Conservation (phyloP, 2,329 filamentous ascomycete species). For the Fusarium subtropicale region DNA sequence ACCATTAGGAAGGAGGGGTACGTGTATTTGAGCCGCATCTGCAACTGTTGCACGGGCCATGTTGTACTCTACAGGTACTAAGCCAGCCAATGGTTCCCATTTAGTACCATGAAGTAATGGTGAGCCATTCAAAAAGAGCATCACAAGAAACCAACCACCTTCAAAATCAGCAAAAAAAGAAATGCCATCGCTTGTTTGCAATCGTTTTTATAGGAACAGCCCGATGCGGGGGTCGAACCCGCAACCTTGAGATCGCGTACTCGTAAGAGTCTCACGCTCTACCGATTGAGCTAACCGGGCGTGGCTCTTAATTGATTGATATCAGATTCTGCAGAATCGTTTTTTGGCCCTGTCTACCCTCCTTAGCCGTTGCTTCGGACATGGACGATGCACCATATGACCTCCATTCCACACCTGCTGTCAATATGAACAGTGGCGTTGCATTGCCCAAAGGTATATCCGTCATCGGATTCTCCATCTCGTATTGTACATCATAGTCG, state of each 20-base stretch:
- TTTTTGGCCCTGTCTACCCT: background rate
- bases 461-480: slow-evolving; percentile 27
- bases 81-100: background rate
- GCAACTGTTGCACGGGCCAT: slow-evolving; percentile 16
- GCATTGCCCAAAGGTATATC: slow-evolving; percentile 25
- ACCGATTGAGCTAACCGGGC: slow-evolving; percentile 51
- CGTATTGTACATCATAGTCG: slow-evolving; percentile 37
- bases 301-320: slow-evolving; percentile 27
- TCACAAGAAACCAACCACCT: background rate
- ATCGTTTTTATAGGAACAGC: slow-evolving; percentile 49
- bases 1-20: slow-evolving; percentile 19
- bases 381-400: background rate
- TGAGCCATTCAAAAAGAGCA: background rate
- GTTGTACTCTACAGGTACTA: background rate
- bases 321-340: background rate
- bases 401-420: background rate
- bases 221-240: slow-evolving; percentile 63
- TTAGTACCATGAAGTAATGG: background rate
- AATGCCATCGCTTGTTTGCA: background rate
- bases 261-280: slow-evolving; percentile 75
- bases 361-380: background rate
- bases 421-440: slow-evolving; percentile 22
- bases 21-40: slow-evolving; percentile 23
- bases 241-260: slow-evolving; percentile 61
- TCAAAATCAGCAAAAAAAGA: slow-evolving; percentile 12